Conservation (phyloP, 1,284 basidiomycete genomes). For the Naganishia albida region DNA sequence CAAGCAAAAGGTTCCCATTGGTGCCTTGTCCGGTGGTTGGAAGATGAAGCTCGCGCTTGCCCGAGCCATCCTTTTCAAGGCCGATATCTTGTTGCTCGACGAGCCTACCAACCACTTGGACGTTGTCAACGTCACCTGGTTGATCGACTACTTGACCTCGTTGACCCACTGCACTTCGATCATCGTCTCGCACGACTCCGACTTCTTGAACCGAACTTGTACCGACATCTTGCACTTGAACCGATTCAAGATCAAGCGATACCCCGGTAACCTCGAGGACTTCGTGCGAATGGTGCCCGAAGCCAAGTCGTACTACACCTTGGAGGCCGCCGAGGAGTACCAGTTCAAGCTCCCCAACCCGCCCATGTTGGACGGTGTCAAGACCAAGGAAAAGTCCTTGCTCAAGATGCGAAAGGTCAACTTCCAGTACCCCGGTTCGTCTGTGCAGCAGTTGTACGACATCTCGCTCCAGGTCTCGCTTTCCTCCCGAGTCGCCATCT, state of each 20-base stretch:
- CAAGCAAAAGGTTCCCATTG: conserved; percentile 81
- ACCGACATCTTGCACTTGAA: conserved; percentile 98
- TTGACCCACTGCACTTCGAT: conserved; percentile 93
- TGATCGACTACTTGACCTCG: conserved; percentile 89
- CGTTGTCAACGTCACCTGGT: conserved; percentile 94
- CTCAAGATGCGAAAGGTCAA: conserved; percentile 97
- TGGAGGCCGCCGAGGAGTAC: conserved; percentile 92
- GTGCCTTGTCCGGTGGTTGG: conserved; percentile 97
- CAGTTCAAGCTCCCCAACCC: conserved; percentile 94
- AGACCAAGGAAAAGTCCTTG: conserved; percentile 98
- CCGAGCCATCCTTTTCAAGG: conserved; percentile 98
- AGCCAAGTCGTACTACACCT: conserved; percentile 96
- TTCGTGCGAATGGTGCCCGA: conserved; percentile 95
- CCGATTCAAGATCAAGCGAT: conserved; percentile 97
- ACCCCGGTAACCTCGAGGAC: conserved; percentile 94
- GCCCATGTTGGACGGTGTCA: conserved; percentile 96
- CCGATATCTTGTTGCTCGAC: conserved; percentile 93
- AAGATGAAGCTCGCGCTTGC: conserved; percentile 99
- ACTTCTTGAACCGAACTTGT: conserved; percentile 98
- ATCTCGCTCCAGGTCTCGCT: conserved; percentile 95
- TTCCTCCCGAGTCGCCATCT: conserved; percentile 93
- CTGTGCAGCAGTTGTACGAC: conserved; percentile 87
- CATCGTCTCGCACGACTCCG: conserved; percentile 98
- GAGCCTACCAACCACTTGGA: conserved; percentile 99
- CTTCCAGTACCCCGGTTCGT: conserved; percentile 89